A percentile compares a stretch with the other conserved stretches of the same genome.
These are phyloP conservation scores for Cladosporium sp. DNA, from an alignment of 2,329 filamentous ascomycete genomes.

Conservation along the genomic window DNA sequence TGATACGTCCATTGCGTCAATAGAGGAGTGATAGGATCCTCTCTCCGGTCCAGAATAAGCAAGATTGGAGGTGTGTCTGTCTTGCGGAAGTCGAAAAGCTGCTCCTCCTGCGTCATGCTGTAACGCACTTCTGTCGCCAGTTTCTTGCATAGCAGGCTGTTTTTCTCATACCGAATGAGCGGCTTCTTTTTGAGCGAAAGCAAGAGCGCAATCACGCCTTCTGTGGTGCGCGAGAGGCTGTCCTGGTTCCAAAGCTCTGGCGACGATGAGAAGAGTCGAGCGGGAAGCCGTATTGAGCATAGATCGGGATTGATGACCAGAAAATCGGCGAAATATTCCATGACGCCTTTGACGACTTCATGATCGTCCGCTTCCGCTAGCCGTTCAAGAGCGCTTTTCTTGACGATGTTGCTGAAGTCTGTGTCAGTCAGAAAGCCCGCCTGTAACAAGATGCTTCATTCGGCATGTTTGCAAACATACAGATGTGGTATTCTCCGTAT, in stretches of 20 bases:
- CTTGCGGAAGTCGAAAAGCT: slow-evolving; percentile 92
- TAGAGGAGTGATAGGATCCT: slow-evolving; percentile 90
- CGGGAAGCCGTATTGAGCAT: slow-evolving; percentile 28
- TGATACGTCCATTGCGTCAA: slow-evolving; percentile 99
- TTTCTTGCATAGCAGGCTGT: slow-evolving; percentile 86
- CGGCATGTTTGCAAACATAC: slow-evolving; percentile 32
- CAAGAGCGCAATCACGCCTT: slow-evolving; percentile 79
- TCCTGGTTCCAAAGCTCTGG: slow-evolving; percentile 91
- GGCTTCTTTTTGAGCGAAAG: slow-evolving; percentile 95
- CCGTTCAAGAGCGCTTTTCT: slow-evolving; percentile 91
- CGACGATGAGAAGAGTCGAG: slow-evolving; percentile 29
- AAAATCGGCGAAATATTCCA: slow-evolving; percentile 96
- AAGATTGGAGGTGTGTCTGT: slow-evolving; percentile 93
- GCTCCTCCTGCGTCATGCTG: slow-evolving; percentile 90
- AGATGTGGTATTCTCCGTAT: slow-evolving; percentile 95
- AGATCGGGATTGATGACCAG: slow-evolving; percentile 93
- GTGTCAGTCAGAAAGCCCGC: slow-evolving; percentile 32
- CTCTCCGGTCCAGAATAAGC: slow-evolving; percentile 82
- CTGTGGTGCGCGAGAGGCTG: slow-evolving; percentile 77
- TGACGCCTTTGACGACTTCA: slow-evolving; percentile 88
- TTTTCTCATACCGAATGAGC: slow-evolving; percentile 87
- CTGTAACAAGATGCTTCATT: slow-evolving; percentile 17
- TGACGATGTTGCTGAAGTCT: slow-evolving; percentile 95
- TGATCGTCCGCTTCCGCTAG: slow-evolving; percentile 96
- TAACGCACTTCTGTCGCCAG: slow-evolving; percentile 89